Conservation (phyloP, 2,329 filamentous ascomycete species). For the Aspergillus terreus region DNA sequence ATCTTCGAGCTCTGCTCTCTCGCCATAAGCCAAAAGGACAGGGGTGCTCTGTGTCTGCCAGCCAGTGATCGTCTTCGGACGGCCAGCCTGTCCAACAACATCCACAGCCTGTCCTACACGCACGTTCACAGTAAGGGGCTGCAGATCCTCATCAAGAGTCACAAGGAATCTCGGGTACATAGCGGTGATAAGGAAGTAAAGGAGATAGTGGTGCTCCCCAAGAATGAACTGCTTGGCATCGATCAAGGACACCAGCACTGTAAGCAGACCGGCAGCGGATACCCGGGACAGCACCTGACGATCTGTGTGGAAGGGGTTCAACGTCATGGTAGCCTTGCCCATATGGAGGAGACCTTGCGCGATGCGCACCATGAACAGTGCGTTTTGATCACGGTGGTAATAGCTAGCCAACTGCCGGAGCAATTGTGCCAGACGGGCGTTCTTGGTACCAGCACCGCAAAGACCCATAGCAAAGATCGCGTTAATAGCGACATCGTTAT, state of each 20-base stretch:
- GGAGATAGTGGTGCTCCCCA: slow-evolving; percentile 77
- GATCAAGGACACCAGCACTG: slow-evolving; percentile 88
- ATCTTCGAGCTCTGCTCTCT: slow-evolving; percentile 93
- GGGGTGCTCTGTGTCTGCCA: slow-evolving; percentile 99
- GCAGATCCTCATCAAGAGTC: slow-evolving; percentile 89
- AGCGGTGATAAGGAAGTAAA: slow-evolving; percentile 94
- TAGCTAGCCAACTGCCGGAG: slow-evolving; percentile 94
- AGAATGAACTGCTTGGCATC: slow-evolving; percentile 85
- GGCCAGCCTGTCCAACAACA: slow-evolving; percentile 92
- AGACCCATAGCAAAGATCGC: slow-evolving; percentile 99
- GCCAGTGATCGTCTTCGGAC: slow-evolving; percentile 97
- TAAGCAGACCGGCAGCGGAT: slow-evolving; percentile 80
- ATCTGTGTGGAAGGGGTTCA: slow-evolving; percentile 99
- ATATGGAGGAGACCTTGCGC: slow-evolving; percentile 96
- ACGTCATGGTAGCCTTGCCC: slow-evolving; percentile 94
- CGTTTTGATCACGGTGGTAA: slow-evolving; percentile 94
- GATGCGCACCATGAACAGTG: slow-evolving; percentile 98
- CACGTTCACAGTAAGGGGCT: slow-evolving; percentile 92
- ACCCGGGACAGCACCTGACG: slow-evolving; percentile 92
- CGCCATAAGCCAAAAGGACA: slow-evolving; percentile 87
- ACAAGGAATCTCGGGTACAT: slow-evolving; percentile 97
- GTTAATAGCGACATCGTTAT: slow-evolving; percentile 96
- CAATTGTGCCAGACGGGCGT: slow-evolving; percentile 90
- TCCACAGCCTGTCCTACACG: slow-evolving; percentile 97
- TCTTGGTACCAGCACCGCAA: slow-evolving; percentile 94